phyloP scores from a whole-genome alignment of 345 rosid genomes.

The Acer campestre region DNA sequence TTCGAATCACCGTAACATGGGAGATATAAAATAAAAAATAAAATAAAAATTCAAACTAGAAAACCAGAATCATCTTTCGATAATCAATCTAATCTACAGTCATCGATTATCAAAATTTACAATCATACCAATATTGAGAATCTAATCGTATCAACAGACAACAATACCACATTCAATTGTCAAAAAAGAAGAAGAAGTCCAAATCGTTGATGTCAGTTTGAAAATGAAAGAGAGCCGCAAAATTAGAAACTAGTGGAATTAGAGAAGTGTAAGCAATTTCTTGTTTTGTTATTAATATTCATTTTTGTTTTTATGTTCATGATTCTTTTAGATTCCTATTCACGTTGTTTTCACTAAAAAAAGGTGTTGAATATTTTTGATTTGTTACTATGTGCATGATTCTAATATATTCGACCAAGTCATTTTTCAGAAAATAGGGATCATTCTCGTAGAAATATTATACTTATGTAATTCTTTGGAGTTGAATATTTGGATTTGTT shows the following conservation, averaged over 20 bases:
- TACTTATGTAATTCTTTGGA: too few relatives aligned
- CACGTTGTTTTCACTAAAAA: background rate
- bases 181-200: background rate
- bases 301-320: background rate
- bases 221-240: background rate
- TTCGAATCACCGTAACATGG: too few relatives aligned
- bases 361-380: background rate
- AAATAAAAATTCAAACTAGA: too few relatives aligned
- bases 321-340: conserved; percentile 5
- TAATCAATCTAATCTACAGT: background rate
- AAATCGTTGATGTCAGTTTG: background rate
- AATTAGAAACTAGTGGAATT: background rate
- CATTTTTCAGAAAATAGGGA: background rate
- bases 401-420: background rate
- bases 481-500: too few relatives aligned
- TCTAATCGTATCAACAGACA: background rate
- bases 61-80: background rate
- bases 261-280: background rate
- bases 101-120: background rate
- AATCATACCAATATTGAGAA: background rate
- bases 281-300: background rate
- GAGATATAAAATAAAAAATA: too few relatives aligned
- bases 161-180: background rate
- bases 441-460: background rate
- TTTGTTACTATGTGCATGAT: background rate